Conservation (phyloP, 2,329 filamentous ascomycete species). For the Cladosporium sp. region DNA sequence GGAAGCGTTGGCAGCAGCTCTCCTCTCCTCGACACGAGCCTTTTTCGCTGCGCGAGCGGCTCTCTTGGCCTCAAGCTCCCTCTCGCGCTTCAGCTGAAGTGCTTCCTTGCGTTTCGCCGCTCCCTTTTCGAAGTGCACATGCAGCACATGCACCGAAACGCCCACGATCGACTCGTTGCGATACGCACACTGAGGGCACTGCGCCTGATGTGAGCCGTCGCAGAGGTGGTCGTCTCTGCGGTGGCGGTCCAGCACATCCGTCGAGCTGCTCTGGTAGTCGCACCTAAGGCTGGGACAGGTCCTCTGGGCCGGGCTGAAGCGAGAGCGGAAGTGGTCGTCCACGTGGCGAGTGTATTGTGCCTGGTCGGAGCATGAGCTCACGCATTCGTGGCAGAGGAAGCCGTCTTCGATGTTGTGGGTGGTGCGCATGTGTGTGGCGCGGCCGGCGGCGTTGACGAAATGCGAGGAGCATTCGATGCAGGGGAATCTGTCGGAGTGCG, state of each 20-base stretch:
- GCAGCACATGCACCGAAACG: neutral
- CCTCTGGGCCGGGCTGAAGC: neutral
- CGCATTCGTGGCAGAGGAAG: constrained; percentile 13
- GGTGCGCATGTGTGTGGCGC: neutral
- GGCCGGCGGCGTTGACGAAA: neutral
- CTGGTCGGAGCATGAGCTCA: neutral
- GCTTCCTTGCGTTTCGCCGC: neutral
- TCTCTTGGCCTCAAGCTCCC: neutral
- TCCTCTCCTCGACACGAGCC: neutral
- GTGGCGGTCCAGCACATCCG: constrained; percentile 7
- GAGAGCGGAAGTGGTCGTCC: neutral
- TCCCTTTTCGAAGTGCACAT: neutral
- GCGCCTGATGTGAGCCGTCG: neutral
- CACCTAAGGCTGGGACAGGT: neutral
- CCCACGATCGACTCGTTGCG: constrained; percentile 8
- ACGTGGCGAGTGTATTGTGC: neutral
- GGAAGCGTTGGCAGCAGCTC: neutral
- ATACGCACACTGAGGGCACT: neutral
- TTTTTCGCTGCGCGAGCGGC: neutral
- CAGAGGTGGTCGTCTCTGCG: neutral
- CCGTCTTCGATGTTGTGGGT: neutral
- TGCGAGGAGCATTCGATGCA: neutral
- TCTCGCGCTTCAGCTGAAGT: neutral
- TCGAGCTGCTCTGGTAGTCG: neutral
- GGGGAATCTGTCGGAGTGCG: neutral